phyloP scores from a whole-genome alignment of 2,329 filamentous ascomycete genomes.

The Alternaria sp. region DNA sequence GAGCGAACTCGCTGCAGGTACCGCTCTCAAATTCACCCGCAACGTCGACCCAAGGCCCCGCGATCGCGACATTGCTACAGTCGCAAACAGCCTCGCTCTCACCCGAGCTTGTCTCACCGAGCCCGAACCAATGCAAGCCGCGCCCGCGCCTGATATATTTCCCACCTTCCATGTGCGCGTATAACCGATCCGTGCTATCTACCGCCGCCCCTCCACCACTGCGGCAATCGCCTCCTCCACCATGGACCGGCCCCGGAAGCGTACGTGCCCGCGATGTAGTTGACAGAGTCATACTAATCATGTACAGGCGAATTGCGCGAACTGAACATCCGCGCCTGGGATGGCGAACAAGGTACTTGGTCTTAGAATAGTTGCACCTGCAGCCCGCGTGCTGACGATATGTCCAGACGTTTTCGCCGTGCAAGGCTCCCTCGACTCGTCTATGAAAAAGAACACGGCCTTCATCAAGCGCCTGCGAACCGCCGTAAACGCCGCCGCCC shows the following conservation, averaged over 20 bases:
- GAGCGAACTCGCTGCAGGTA: conserved; percentile 31
- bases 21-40: conserved; percentile 24
- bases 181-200: conserved; percentile 41
- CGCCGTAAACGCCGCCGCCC: conserved; percentile 78
- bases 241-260: conserved; percentile 60
- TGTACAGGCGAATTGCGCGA: conserved; percentile 82
- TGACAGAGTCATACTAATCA: conserved; percentile 25
- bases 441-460: conserved; percentile 96
- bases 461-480: conserved; percentile 97
- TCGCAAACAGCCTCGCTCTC: conserved; percentile 24
- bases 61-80: conserved; percentile 19
- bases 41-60: conserved; percentile 7
- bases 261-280: conserved; percentile 34
- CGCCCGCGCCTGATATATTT: conserved; percentile 41
- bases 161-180: conserved; percentile 44
- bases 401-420: conserved; percentile 76
- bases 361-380: conserved; percentile 11
- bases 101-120: conserved; percentile 28
- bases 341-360: conserved; percentile 78
- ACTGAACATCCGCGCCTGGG: conserved; percentile 87
- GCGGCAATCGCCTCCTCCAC: conserved; percentile 39
- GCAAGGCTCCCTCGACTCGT: conserved; percentile 84
- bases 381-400: conserved; percentile 24
- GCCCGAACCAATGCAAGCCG: conserved; percentile 43
- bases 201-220: conserved; percentile 42